Conservation (phyloP, 2,329 filamentous ascomycete species). For the Conoideocrella luteorostrata region DNA sequence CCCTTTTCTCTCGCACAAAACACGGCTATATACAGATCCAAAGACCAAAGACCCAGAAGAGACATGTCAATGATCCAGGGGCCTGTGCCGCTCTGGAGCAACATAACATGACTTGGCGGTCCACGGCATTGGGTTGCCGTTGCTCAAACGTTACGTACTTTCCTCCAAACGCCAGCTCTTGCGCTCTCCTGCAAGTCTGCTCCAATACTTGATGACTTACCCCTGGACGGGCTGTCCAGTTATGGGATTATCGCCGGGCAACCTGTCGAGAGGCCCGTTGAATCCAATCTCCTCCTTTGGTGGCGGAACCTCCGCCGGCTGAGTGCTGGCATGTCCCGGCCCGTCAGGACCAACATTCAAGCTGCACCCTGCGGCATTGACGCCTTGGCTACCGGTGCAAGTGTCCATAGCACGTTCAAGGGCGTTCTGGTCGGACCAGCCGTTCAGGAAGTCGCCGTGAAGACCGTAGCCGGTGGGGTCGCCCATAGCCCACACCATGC, state of each 20-base stretch:
- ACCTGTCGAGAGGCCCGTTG: slow-evolving; percentile 14
- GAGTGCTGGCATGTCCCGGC: slow-evolving; percentile 14
- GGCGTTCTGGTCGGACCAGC: slow-evolving; percentile 21
- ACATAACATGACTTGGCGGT: too few relatives aligned
- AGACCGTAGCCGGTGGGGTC: slow-evolving; percentile 23
- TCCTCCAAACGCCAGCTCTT: neutral
- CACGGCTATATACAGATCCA: too few relatives aligned
- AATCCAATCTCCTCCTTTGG: slow-evolving; percentile 20
- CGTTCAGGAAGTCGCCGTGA: slow-evolving; percentile 23
- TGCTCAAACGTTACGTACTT: too few relatives aligned
- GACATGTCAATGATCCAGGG: too few relatives aligned
- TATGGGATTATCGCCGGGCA: slow-evolving; percentile 22
- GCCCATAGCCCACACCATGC: slow-evolving; percentile 20
- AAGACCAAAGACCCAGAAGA: too few relatives aligned
- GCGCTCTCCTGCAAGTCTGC: too few relatives aligned
- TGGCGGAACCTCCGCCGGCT: slow-evolving; percentile 13
- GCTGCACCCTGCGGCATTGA: slow-evolving; percentile 17
- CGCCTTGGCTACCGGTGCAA: slow-evolving; percentile 19
- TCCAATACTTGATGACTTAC: too few relatives aligned
- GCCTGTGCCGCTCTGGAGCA: too few relatives aligned
- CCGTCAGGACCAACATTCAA: slow-evolving; percentile 19
- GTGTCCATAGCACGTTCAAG: slow-evolving; percentile 19
- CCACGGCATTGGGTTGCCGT: too few relatives aligned
- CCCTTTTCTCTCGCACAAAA: too few relatives aligned
- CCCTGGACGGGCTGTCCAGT: slow-evolving; percentile 2